These are phyloP conservation scores for Rhazya stricta DNA, from an alignment of 257 asterid genomes.

Conservation along the genomic window DNA sequence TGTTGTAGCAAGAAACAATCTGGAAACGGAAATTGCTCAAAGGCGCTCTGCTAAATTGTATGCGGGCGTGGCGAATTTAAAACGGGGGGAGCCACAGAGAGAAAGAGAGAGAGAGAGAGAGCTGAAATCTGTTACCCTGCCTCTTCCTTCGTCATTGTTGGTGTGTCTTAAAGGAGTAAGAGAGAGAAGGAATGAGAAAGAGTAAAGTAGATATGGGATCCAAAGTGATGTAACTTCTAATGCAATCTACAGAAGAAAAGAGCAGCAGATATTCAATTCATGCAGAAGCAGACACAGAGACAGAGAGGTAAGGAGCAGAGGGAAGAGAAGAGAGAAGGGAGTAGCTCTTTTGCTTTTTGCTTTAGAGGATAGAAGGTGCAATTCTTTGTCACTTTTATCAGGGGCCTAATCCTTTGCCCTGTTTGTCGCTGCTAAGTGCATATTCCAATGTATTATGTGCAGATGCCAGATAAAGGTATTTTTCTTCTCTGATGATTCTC, in stretches of 20 bases:
- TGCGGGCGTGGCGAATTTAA: not conserved
- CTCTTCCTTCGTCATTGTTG: not conserved
- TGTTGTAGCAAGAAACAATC: not conserved
- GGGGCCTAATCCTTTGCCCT: constrained; percentile 23
- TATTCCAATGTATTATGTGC: constrained; percentile 26
- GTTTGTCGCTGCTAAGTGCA: constrained; percentile 27
- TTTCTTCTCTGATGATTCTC: constrained; percentile 19
- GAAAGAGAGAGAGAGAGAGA: not conserved
- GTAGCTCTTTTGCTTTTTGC: constrained; percentile 10
- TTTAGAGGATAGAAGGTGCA: constrained; percentile 3
- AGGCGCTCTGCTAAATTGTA: not conserved
- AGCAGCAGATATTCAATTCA: constrained; percentile 34
- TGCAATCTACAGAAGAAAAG: constrained; percentile 22
- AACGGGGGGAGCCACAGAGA: not conserved
- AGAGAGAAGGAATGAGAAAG: constrained; percentile 5
- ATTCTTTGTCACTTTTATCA: constrained; percentile 29
- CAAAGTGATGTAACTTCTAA: constrained; percentile 24
- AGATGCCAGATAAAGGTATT: constrained; percentile 10
- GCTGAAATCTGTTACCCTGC: not conserved
- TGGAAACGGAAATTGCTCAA: not conserved
- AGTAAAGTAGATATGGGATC: constrained; percentile 12
- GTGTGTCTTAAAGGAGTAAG: not conserved
- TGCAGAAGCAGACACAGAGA: constrained; percentile 24
- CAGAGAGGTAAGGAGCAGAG: constrained; percentile 22
- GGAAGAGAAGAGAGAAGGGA: not conserved